These are phyloP conservation scores for Ogataea pini DNA, from an alignment of 805 yeast genomes.

Conservation along the genomic window DNA sequence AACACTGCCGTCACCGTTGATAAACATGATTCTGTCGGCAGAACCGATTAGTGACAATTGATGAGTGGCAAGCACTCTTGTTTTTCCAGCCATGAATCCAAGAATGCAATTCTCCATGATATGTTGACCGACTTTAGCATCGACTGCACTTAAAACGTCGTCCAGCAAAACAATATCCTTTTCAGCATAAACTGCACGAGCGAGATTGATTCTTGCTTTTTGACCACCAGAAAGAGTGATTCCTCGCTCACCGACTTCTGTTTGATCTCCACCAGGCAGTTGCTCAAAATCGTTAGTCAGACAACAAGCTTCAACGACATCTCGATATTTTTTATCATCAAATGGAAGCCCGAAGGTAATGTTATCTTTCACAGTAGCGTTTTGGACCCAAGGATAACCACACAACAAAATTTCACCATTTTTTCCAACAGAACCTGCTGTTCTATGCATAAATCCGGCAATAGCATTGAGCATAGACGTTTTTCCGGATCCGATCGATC, in stretches of 20 bases:
- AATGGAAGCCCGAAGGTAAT: conserved; percentile 65
- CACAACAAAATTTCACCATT: conserved; percentile 53
- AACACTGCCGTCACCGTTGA: conserved; percentile 62
- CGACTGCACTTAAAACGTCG: conserved; percentile 80
- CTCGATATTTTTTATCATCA: conserved; percentile 51
- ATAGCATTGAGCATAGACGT: conserved; percentile 70
- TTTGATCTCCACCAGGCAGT: conserved; percentile 72
- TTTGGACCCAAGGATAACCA: conserved; percentile 83
- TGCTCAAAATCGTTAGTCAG: conserved; percentile 62
- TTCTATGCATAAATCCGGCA: conserved; percentile 67
- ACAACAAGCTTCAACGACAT: conserved; percentile 65
- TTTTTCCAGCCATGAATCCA: conserved; percentile 54
- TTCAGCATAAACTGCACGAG: conserved; percentile 73
- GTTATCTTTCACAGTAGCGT: conserved; percentile 74
- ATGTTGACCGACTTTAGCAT: conserved; percentile 80
- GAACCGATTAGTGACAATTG: conserved; percentile 67
- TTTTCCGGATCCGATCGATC: conserved; percentile 80
- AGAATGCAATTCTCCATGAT: conserved; percentile 68
- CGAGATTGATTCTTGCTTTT: conserved; percentile 76
- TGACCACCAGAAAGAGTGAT: conserved; percentile 89
- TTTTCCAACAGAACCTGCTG: conserved; percentile 50
- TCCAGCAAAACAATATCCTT: conserved; percentile 68
- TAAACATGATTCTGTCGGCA: conserved; percentile 68
- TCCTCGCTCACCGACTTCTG: conserved; percentile 86
- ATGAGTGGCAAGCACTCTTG: conserved; percentile 80